These are phyloP conservation scores for Coniferiporia weirii DNA, from an alignment of 1,284 basidiomycete species.

Conservation along the genomic window DNA sequence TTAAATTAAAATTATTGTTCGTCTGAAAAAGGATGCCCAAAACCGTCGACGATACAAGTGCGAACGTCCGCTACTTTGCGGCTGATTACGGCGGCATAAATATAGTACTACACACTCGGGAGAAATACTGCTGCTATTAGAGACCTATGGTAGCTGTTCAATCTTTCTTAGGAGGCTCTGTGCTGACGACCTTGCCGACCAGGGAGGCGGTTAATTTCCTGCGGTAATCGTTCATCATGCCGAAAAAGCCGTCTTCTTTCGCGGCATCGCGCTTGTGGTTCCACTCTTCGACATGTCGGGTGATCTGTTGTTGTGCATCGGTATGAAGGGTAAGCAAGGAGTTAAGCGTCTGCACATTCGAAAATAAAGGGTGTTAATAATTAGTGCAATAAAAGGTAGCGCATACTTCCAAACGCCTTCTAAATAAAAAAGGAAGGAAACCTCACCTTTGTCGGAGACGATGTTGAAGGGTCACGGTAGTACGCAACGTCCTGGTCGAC, in stretches of 20 bases:
- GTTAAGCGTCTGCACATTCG: constrained; percentile 33
- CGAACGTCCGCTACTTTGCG: too few species aligned
- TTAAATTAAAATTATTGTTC: neutral
- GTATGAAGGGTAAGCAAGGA: constrained; percentile 42
- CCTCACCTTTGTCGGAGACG: constrained; percentile 38
- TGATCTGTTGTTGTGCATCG: constrained; percentile 34
- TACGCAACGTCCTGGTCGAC: constrained; percentile 48
- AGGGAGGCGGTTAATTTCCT: constrained; percentile 40
- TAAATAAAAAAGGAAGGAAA: too few species aligned
- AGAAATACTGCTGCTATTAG: too few species aligned
- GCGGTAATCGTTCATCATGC: constrained; percentile 42
- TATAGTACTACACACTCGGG: too few species aligned
- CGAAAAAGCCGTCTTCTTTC: constrained; percentile 41
- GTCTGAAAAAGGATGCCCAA: too few species aligned
- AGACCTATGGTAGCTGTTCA: neutral
- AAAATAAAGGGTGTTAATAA: neutral
- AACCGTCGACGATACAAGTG: too few species aligned
- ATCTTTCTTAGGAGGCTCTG: constrained; percentile 17
- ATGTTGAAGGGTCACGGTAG: constrained; percentile 34
- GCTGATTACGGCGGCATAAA: too few species aligned
- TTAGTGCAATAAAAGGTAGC: neutral
- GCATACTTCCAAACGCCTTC: too few species aligned
- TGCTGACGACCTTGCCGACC: constrained; percentile 32
- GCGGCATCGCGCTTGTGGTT: constrained; percentile 39
- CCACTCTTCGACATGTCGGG: constrained; percentile 44